Evolutionary conservation across 2,329 filamentous ascomycete genomes (phyloP), one percentile per base, ranked within the genome.

Genomic region (Mollisiaceae sp.): DNA sequence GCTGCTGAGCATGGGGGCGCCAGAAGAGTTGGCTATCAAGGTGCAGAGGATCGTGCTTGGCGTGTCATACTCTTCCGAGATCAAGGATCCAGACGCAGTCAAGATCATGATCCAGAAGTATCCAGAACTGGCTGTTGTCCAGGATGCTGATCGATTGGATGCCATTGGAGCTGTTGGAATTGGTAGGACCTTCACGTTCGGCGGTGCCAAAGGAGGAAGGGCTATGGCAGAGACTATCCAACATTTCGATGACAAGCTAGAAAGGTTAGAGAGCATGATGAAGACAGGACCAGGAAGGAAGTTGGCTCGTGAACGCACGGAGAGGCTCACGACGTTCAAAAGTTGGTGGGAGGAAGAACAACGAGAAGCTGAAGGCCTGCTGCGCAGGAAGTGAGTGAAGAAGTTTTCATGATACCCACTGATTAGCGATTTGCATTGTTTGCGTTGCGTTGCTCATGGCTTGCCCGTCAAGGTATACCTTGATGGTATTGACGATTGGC

Each of bases 131-230:
- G 93, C 87, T 0, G 86, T 97, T 59, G 93, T 98, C 45, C 94
- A 97, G 79, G 94, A 98, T 77, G 94, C 94, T 2, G 94, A 98
- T 80, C 85, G 94, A 11, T 82, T 98, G n/a, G 94, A 98, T 79
- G 93, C 94, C 4, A 90, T 98, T 65, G 94, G 94, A 0, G 93
- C 92, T 0, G 86, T 97, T 36, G 94, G 94, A 0, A 89, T 97
- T 64, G 94, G 87, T 1, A 82, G 94, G 52, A 87, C 86, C 43
- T 94, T 96, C 76, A 89, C 90, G 0, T 97, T 89, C 76, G 87
- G 91, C 0, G 93, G 90, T 0, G 90, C 89, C 12, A 88, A 85
- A 77, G 77, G 77, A 11, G 70, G 70, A 11, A 81, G 81, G 38
- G 84, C 83, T 59, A 80, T 96, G 82, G 82, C 83, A 45, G 85